phyloP scores from a whole-genome alignment of 495 filamentous ascomycete genomes.

The Aspergillus wentii region DNA sequence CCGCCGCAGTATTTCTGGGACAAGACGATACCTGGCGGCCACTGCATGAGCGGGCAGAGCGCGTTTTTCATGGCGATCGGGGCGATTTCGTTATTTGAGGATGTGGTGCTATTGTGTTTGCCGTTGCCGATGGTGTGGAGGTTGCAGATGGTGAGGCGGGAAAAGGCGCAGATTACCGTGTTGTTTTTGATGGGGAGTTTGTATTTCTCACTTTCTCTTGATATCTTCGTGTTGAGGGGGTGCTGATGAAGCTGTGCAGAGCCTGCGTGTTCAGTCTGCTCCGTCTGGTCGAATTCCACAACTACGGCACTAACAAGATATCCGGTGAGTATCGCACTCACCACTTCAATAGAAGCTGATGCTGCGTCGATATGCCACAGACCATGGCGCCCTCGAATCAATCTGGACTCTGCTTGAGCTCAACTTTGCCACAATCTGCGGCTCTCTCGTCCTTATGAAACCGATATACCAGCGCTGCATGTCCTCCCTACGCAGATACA shows the following conservation, averaged over 20 bases:
- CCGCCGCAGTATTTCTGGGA: constrained; percentile 28
- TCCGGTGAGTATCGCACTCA: constrained; percentile 11
- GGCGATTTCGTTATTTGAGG: constrained; percentile 14
- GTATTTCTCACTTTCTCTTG: constrained; percentile 5
- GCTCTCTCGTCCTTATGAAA: constrained; percentile 36
- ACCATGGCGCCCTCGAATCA: constrained; percentile 29
- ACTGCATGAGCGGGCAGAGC: constrained; percentile 19
- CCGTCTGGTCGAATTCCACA: constrained; percentile 14
- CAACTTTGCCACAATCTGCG: constrained; percentile 45
- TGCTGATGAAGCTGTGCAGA: constrained; percentile 8
- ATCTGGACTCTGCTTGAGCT: constrained; percentile 50
- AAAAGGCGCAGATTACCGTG: constrained; percentile 25
- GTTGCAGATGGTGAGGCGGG: constrained; percentile 17
- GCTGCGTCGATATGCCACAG: too few relatives aligned
- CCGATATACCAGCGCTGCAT: constrained; percentile 13
- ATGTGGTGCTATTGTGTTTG: constrained; percentile 23
- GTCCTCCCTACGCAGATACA: too few relatives aligned
- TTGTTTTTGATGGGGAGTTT: constrained; percentile 26
- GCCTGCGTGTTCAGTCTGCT: constrained; percentile 24
- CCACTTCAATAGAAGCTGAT: too few relatives aligned
- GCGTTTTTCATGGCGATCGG: constrained; percentile 17
- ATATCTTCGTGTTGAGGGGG: too few relatives aligned
- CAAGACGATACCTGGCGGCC: constrained; percentile 17
- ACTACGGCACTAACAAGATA: constrained; percentile 15
- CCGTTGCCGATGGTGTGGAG: constrained; percentile 31